Base-by-base conservation (phyloP, 805 yeast genomes). In the Kodamaea leandrae region DNA sequence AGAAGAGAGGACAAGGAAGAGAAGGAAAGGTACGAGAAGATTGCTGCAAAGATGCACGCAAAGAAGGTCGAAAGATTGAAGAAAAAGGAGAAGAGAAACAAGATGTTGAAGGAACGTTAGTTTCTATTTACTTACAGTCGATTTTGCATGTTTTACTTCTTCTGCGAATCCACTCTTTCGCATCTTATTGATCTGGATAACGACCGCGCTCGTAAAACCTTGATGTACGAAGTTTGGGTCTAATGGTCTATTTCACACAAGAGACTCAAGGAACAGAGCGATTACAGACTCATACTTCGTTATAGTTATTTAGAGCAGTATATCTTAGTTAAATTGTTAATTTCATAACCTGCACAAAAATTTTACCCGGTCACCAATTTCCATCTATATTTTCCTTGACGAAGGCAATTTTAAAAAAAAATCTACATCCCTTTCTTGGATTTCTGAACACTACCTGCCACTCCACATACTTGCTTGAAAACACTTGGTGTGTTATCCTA, bases 61-160 rank as follows among this genome's bases (percentile, higher is more conserved):
- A 90, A 89, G 81, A 85, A 80, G 71, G 86, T 89, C 29, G 98
- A 89, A 49, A 78, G 99, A 65, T 61, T 91, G 67, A 82, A 85
- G 68, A 82, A 84, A 71, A 82, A 84, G 58, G 99, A 91, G 60
- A 91, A 91, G 83, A 82, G 98, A 68, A 91, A 90, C 70, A 91
- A 91, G 68, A 71, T 89, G 55, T 80, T 90, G 60, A 88, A 83
- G 61, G 98, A 90, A 58, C 96, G 97, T 63, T 85, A 60, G 30
- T 13, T 14, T 13, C 9, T 6, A 21, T 9, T n/a, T n/a, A n/a
- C 24, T 21, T 21, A 9, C 24, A 21, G 6, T 9, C 6, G 4
- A 12, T 6, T 25, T 14, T 6, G n/a, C n/a, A 10, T 10, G 28
- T 6, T 25, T n/a, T 27, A 27, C 17, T 27, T 10, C 15, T 27